phyloP scores from a whole-genome alignment of 192 early-diverging fungal species.

The Gryganskiella cystojenkinii region DNA sequence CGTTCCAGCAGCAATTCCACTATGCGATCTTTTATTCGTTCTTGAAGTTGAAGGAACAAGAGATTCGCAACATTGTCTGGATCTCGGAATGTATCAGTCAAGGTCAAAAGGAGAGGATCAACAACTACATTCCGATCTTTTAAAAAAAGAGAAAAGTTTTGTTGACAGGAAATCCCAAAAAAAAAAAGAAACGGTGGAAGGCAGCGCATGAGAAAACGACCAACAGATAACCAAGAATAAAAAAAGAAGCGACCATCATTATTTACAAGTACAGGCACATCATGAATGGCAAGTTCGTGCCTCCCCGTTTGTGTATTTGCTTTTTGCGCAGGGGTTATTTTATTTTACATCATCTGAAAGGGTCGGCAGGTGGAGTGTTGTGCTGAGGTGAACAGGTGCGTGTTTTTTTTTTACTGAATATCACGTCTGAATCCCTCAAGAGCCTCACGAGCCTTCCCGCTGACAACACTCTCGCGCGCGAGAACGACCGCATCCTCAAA shows the following conservation, averaged over 20 bases:
- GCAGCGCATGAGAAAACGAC: too few species aligned
- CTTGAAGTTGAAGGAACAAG: conserved; percentile 97
- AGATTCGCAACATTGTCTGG: conserved; percentile 99
- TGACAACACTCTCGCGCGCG: conserved; percentile 77
- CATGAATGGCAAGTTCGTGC: too few species aligned
- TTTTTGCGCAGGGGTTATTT: too few species aligned
- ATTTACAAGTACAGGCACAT: too few species aligned
- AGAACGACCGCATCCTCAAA: conserved; percentile 82
- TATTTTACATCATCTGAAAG: too few species aligned
- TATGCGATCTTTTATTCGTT: conserved; percentile 96
- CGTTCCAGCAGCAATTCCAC: conserved; percentile 98
- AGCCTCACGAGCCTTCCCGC: conserved; percentile 72
- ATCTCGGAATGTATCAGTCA: conserved; percentile 99
- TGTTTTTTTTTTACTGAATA: conserved; percentile 34
- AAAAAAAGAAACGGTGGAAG: too few species aligned
- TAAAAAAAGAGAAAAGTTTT: conserved; percentile 44
- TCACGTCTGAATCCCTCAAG: conserved; percentile 74
- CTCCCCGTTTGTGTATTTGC: too few species aligned
- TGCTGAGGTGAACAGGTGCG: too few species aligned
- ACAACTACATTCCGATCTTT: conserved; percentile 94
- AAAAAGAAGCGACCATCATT: too few species aligned
- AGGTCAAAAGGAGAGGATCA: conserved; percentile 95
- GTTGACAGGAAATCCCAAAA: background rate
- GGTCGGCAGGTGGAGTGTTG: too few species aligned
- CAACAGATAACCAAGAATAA: too few species aligned